Evolutionary conservation across 2,329 filamentous ascomycete species (phyloP).

Genomic region (Dothideomycetes sp.): DNA sequence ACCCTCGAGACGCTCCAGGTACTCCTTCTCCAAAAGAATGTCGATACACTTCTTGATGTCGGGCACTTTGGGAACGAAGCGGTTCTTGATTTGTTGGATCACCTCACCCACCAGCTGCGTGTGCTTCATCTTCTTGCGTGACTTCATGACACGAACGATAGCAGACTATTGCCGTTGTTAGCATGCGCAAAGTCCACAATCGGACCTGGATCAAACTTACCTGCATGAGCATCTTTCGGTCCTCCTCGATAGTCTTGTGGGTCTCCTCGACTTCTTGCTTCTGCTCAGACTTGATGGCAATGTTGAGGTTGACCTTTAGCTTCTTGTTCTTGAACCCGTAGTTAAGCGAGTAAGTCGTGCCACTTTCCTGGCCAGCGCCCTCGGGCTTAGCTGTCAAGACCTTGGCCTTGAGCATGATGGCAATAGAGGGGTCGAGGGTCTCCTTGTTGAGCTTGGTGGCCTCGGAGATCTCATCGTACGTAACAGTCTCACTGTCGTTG

Average conservation of each 20-base stretch:
- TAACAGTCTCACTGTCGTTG: conserved; percentile 78
- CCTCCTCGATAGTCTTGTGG: conserved; percentile 98
- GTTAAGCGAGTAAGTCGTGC: conserved; percentile 76
- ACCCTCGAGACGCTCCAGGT: conserved; percentile 87
- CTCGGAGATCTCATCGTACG: conserved; percentile 78
- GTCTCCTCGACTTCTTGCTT: conserved; percentile 96
- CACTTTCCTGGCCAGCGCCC: conserved; percentile 65
- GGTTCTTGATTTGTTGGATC: conserved; percentile 85
- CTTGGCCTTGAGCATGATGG: conserved; percentile 86
- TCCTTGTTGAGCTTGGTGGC: conserved; percentile 73
- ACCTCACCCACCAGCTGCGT: conserved; percentile 87
- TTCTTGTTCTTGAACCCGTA: conserved; percentile 98
- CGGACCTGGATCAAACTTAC: conserved; percentile 45
- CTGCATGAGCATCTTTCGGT: conserved; percentile 92
- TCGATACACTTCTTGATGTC: conserved; percentile 99
- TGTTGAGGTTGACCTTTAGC: conserved; percentile 91
- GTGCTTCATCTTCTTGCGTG: conserved; percentile 98
- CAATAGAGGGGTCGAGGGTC: conserved; percentile 75
- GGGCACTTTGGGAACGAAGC: conserved; percentile 83
- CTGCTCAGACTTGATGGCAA: conserved; percentile 87
- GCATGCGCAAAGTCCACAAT: conserved; percentile 14
- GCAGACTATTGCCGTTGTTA: conserved; percentile 59
- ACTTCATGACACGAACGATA: conserved; percentile 99
- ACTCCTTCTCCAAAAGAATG: conserved; percentile 96
- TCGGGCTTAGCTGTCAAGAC: conserved; percentile 66